Evolutionary conservation across 2,329 filamentous ascomycete species (phyloP), one percentile per base, ranked within the genome.

Genomic region (Aspergillus fischeri): DNA sequence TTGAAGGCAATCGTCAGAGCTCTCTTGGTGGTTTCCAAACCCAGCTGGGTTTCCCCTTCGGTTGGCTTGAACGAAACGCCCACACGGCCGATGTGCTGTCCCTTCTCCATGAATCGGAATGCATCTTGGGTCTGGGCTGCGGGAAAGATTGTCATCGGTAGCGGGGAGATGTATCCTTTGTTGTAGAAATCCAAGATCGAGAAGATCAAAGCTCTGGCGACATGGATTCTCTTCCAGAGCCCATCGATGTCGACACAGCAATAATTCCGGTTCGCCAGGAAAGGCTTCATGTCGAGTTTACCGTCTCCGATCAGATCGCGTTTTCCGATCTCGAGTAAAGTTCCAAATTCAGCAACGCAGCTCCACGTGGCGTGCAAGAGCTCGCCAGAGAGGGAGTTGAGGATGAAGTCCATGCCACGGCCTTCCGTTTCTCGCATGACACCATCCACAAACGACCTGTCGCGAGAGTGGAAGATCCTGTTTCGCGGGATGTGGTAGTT

Each of bases 361-460:
- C 63, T 54, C 68, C 68, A 72, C 0, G 65, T 64, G 1, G 63
- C 61, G 20, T 67, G 62, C 1, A 71, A 52, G 2, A 70, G 50
- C 3, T 70, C 66, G 2, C 68, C 70, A 1, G 66, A 60, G 1
- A 72, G 54, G 1, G 68, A 69, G 48, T 70, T 72, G 2, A 72
- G 57, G 4, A 68, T 65, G 2, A 70, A 14, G 44, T 72, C 66
- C 5, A 68, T 65, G 4, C 68, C 69, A 1, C 45, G 53, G 1
- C 63, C 61, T 2, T 55, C 27, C 1, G 69, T 72, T 10, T 55
- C 62, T 0, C 47, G 27, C 49, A 66, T 55, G 1, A 73, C 9
- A 21, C 52, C 59, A 1, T 14, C 9, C 0, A 60, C 21, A 42
- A 72, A 71, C 9, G 52, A 53, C 4, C 24, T 38, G 20, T 61